Conservation (phyloP, 2,329 filamentous ascomycete species). For the Fusarium pseudograminearum region DNA sequence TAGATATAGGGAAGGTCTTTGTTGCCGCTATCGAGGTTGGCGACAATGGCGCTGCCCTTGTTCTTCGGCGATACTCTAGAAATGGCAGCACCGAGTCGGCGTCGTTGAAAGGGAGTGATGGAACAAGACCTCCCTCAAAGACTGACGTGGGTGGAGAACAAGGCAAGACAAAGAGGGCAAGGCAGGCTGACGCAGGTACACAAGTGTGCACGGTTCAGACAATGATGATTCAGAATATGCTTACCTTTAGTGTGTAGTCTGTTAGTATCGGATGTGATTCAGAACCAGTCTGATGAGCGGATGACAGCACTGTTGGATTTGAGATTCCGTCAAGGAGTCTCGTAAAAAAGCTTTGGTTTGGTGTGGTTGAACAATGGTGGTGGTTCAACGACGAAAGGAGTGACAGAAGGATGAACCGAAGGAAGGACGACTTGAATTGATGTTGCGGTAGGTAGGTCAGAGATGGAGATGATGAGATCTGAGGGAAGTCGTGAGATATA, state of each 20-base stretch:
- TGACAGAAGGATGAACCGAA: slow-evolving; percentile 45
- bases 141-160: slow-evolving; percentile 30
- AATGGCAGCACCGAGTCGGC: slow-evolving; percentile 14
- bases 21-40: slow-evolving; percentile 14
- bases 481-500: slow-evolving; percentile 43
- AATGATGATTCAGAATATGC: slow-evolving; percentile 31
- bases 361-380: slow-evolving; percentile 43
- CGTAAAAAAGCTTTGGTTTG: slow-evolving; percentile 22
- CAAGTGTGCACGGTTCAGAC: slow-evolving; percentile 27
- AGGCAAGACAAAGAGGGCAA: slow-evolving; percentile 34
- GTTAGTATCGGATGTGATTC: slow-evolving; percentile 36
- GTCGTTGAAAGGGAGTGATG: slow-evolving; percentile 31
- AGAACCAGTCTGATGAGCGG: slow-evolving; percentile 46
- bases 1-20: neutral
- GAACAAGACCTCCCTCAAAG: slow-evolving; percentile 30
- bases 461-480: slow-evolving; percentile 13
- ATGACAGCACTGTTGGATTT: slow-evolving; percentile 42
- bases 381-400: slow-evolving; percentile 42
- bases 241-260: slow-evolving; percentile 33
- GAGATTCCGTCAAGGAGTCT: slow-evolving; percentile 47
- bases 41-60: slow-evolving; percentile 3
- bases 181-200: slow-evolving; percentile 28
- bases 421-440: slow-evolving; percentile 40
- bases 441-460: slow-evolving; percentile 28
- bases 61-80: slow-evolving; percentile 13